Evolutionary conservation across 164 flowering plant species (phyloP).

Genomic region (Tinospora cordifolia): DNA sequence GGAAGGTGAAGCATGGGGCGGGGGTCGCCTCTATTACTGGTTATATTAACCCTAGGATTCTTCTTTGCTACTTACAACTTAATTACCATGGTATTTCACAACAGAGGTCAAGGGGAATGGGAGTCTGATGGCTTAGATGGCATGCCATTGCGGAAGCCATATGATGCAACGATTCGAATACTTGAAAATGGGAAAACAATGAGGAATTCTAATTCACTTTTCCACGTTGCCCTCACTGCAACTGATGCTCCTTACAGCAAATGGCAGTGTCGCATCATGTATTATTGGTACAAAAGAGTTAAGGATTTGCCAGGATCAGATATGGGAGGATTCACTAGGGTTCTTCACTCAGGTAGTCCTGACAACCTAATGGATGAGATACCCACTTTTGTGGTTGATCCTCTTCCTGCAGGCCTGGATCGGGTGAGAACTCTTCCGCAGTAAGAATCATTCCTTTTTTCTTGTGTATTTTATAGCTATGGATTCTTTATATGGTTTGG

Average conservation of each 20-base stretch:
- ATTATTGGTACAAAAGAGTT: conserved; percentile 80
- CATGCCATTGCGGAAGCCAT: neutral
- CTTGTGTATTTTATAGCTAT: neutral
- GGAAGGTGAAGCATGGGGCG: conserved; percentile 28
- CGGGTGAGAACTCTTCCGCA: conserved; percentile 44
- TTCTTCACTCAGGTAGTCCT: conserved; percentile 76
- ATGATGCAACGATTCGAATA: conserved; percentile 54
- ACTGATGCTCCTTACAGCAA: conserved; percentile 83
- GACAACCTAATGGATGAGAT: conserved; percentile 91
- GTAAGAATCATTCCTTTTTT: neutral
- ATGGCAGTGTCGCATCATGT: conserved; percentile 98
- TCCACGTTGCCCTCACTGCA: conserved; percentile 84
- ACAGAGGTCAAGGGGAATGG: conserved; percentile 19
- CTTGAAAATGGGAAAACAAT: conserved; percentile 32
- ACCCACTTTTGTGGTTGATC: conserved; percentile 89
- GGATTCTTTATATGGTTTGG: neutral
- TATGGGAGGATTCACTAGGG: conserved; percentile 86
- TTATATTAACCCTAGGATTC: conserved; percentile 40
- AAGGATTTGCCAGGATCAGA: conserved; percentile 77
- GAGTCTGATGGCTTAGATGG: conserved; percentile 19
- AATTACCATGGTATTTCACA: conserved; percentile 34
- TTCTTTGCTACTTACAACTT: conserved; percentile 60
- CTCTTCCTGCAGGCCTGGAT: conserved; percentile 85
- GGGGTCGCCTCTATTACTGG: conserved; percentile 36
- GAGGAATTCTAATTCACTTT: conserved; percentile 27